Evolutionary conservation across 2,329 filamentous ascomycete species (phyloP), one percentile per base, ranked within the genome.

Genomic region (Orbilia oligospora): DNA sequence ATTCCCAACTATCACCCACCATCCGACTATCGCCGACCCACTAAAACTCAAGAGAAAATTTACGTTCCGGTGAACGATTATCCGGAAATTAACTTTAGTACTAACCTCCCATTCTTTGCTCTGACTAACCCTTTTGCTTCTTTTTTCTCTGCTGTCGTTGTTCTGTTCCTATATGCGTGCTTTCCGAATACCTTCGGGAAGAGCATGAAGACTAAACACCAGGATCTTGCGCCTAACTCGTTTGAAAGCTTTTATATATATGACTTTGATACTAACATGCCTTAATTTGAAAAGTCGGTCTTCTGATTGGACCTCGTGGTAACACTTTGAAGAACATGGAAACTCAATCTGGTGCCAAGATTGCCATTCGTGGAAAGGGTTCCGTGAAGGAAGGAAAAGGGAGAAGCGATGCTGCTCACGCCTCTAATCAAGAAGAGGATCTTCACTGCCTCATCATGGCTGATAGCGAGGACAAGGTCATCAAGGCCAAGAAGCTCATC

Each of bases 61-160:
- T 99, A 99, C 86, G 96, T 99, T 86, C 96, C 96, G 85, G 96
- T 99, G 88, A 99, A 99, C 90, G 96, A 99, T 87, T 99, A 99
- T 86, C 96, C 96, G 89, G 96, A 99, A 87, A 98, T 99, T 91
- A 99, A 99, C 92, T 99, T 99, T 93, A 99, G 96, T 99, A 97
- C 95, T 89, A 82, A 81, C 79, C 78, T 83, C 80, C 81, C 77
- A 82, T 81, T 83, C 73, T 83, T 84, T 82, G 72, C 80, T 80
- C 80, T 77, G 81, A 82, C 85, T 86, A 84, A 86, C 85, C 80
- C 84, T 85, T 49, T 66, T 64, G 55, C 41, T 33, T 77, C 61
- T 44, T 44, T n/a, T 41, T 20, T 49, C 56, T 30, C 71, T 44
- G 61, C 68, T 72, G 30, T 71, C 65, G 66, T 56, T 58, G 69